Conservation (phyloP, 2,329 filamentous ascomycete genomes). For the Microsporum audouinii region DNA sequence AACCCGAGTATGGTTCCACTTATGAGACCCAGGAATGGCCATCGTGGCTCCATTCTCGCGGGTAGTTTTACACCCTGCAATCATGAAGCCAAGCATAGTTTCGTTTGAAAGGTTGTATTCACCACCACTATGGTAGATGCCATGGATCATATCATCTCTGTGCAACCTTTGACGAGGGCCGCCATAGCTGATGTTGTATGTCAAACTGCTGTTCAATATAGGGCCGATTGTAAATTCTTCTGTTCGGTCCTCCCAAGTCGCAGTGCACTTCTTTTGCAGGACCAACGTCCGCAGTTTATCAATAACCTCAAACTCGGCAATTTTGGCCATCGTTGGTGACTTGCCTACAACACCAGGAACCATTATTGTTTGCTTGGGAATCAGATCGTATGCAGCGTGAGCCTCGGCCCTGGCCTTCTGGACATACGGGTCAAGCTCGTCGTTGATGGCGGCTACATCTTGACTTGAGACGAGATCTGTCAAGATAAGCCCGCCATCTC, state of each 20-base stretch:
- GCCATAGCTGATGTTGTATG: constrained; percentile 26
- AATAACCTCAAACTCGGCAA: not conserved
- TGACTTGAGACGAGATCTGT: not conserved
- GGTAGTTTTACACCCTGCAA: constrained; percentile 31
- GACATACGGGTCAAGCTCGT: not conserved
- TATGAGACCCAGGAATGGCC: constrained; percentile 33
- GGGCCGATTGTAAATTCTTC: not conserved
- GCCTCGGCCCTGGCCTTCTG: not conserved
- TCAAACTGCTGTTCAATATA: constrained; percentile 5
- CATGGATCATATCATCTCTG: constrained; percentile 29
- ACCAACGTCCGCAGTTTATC: constrained; percentile 1
- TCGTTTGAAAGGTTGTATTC: constrained; percentile 18
- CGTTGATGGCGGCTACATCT: not conserved
- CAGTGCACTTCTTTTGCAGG: constrained; percentile 3
- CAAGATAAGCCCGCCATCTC: not conserved
- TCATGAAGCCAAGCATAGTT: constrained; percentile 31
- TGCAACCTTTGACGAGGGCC: constrained; percentile 32
- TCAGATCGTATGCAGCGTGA: constrained; percentile 1
- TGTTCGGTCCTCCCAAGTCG: constrained; percentile 1
- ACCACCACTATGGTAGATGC: constrained; percentile 20
- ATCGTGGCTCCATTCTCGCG: constrained; percentile 34
- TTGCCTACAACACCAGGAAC: not conserved
- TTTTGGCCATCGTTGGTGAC: not conserved
- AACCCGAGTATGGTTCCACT: constrained; percentile 30
- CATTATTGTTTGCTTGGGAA: constrained; percentile 3